Evolutionary conservation across 305 asterid genomes (phyloP).

Genomic region (Striga hermonthica): DNA sequence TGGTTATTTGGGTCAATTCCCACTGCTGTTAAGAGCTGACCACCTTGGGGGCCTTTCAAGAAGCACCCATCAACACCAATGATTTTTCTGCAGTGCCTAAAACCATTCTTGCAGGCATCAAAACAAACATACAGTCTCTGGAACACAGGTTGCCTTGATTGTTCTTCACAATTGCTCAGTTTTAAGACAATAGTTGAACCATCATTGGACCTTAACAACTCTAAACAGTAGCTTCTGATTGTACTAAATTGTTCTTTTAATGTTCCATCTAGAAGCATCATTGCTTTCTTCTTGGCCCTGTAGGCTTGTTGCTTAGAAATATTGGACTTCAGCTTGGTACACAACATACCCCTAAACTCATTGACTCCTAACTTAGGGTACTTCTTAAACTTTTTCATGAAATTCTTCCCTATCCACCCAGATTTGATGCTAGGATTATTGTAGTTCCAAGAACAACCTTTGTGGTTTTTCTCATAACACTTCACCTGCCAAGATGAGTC

Average conservation of each 20-base stretch:
- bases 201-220: neutral
- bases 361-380: neutral
- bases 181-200: neutral
- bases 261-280: neutral
- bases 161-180: neutral
- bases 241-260: neutral
- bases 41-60: neutral
- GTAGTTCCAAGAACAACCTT: neutral
- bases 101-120: neutral
- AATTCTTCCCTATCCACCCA: constrained; percentile 1
- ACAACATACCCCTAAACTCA: neutral
- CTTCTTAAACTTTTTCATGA: constrained; percentile 7
- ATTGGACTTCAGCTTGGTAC: neutral
- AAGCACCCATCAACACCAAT: neutral
- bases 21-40: neutral
- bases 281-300: neutral
- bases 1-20: constrained; percentile 1
- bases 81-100: neutral
- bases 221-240: neutral
- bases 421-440: neutral
- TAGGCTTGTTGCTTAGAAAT: neutral
- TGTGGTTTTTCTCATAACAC: neutral
- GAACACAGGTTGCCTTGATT: neutral
- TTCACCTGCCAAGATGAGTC: neutral
- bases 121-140: neutral